Conservation (phyloP, 805 yeast genomes). For the Wickerhamomyces kurtzmanii region DNA sequence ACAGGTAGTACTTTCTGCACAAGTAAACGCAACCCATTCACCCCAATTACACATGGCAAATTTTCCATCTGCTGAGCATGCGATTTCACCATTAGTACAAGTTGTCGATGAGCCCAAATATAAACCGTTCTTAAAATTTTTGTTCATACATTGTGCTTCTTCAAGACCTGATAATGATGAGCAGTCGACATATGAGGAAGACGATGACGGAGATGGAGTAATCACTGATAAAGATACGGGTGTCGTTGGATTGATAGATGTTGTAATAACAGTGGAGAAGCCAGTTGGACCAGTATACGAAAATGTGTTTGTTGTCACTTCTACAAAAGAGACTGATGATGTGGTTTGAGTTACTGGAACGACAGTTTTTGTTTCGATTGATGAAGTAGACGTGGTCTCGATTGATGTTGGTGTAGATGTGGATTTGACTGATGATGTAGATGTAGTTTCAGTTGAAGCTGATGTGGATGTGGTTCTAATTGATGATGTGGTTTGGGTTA, state of each 20-base stretch:
- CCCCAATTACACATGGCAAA: constrained; percentile 50
- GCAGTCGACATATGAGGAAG: constrained; percentile 17
- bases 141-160: constrained; percentile 34
- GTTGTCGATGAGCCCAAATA: constrained; percentile 29
- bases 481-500: constrained; percentile 2
- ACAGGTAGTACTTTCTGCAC: constrained; percentile 60
- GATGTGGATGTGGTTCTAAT: too few relatives aligned
- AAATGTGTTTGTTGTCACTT: constrained; percentile 1
- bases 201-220: constrained; percentile 2
- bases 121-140: constrained; percentile 30
- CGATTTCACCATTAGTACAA: constrained; percentile 38
- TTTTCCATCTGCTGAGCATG: constrained; percentile 40
- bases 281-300: constrained; percentile 1
- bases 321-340: constrained; percentile 3
- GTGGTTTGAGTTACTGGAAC: constrained; percentile 2
- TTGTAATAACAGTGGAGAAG: constrained; percentile 1
- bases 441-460: constrained; percentile 1
- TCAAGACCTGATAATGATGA: constrained; percentile 25
- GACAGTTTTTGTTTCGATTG: neutral
- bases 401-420: constrained; percentile 2
- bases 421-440: constrained; percentile 2
- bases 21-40: constrained; percentile 43
- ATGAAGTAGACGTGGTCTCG: neutral
- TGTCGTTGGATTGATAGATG: constrained; percentile 5
- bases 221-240: constrained; percentile 5